phyloP scores from a whole-genome alignment of 2,329 filamentous ascomycete genomes.

The Microdochium paspali region DNA sequence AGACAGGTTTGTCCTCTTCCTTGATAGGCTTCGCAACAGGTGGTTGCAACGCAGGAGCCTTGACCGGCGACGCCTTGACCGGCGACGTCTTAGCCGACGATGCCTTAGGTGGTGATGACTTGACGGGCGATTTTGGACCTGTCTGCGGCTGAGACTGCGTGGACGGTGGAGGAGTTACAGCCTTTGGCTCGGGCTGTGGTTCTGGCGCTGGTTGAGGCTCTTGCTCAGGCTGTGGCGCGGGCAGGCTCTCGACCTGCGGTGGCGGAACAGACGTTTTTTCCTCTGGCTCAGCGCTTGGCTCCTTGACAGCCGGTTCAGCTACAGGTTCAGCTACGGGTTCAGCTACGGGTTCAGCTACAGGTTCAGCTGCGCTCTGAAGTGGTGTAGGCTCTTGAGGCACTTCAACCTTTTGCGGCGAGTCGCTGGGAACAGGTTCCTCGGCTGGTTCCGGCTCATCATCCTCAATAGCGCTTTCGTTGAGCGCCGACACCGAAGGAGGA shows the following conservation, averaged over 20 bases:
- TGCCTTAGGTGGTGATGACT: neutral
- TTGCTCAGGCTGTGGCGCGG: no score
- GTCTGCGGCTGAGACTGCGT: neutral
- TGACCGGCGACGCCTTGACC: no score
- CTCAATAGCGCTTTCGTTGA: neutral
- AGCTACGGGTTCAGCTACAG: neutral
- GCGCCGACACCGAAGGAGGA: neutral
- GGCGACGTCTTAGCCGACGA: no score
- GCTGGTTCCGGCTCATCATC: neutral
- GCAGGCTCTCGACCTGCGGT: no score
- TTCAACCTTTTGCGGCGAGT: constrained; percentile 3
- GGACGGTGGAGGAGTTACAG: neutral
- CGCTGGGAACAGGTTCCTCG: neutral
- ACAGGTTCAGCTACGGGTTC: neutral
- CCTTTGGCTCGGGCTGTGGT: neutral
- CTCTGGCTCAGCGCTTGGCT: neutral
- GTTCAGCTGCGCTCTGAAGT: neutral
- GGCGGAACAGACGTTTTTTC: neutral
- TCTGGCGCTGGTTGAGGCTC: neutral
- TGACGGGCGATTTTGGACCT: neutral
- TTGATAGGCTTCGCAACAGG: no score
- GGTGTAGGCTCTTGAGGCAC: neutral
- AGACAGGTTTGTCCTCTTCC: neutral
- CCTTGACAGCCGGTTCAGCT: neutral
- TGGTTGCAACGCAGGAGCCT: no score